Evolutionary conservation across 2,329 filamentous ascomycete species (phyloP), one percentile per base, ranked within the genome.

Genomic region (Neofusicoccum parvum): DNA sequence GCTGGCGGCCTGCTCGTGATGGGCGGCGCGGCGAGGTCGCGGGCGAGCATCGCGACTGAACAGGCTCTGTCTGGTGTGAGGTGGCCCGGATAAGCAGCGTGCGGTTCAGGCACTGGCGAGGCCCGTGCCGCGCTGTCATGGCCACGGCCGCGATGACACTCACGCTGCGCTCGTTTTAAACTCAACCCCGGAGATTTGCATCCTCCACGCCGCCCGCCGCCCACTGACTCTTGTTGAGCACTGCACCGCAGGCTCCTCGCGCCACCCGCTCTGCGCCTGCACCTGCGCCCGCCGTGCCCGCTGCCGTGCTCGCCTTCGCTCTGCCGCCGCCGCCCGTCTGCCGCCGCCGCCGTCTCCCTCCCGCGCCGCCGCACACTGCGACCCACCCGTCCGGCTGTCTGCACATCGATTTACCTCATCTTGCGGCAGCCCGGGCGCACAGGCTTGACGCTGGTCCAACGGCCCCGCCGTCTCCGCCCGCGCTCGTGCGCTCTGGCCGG

Each of bases 121-220:
- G 15, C 15, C 43, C n/a, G 49, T n/a, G 23, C 23, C 27, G 12
- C 17, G 46, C 15, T 10, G 49, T 15, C 27, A 34, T 14, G 32
- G 23, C 48, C 27, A 34, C 11, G 32, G 23, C 48, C 6, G n/a
- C 23, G 15, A 5, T 36, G 27, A n/a, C 23, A 36, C 17, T 34
- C 11, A 4, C 27, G 27, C 27, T 32, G 27, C 27, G 27, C 27
- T 32, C 27, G 53, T 27, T 43, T 43, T 43, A 51, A 27, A 41
- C 37, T 58, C 37, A 32, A 43, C 27, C 36, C 53, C 53, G 53
- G 53, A 56, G 23, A 58, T 58, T 58, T 58, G 54, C 54, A 43
- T 23, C 15, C 39, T 5, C 32, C 23, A 27, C 50, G n/a, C 32
- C 50, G 50, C 34, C 32, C 49, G 32, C 34, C 34, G 17, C 20